Evolutionary conservation across 306 rosid genomes (phyloP).

Genomic region (Vachellia collinsii): DNA sequence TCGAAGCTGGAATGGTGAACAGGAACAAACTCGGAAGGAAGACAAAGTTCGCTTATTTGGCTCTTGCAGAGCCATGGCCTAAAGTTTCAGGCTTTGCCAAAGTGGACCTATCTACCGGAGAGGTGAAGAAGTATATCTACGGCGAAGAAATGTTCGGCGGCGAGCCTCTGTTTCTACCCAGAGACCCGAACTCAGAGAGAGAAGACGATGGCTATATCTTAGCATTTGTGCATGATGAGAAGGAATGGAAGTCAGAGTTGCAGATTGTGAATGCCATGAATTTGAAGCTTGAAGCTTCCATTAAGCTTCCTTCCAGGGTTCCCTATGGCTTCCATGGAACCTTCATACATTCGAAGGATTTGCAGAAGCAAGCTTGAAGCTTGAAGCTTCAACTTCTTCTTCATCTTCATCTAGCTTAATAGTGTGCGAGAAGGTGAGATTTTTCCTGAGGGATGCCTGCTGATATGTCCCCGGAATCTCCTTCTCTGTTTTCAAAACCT

Average conservation of each 20-base stretch:
- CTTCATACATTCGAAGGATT: conserved; percentile 65
- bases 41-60: conserved; percentile 73
- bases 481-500: conserved; percentile 42
- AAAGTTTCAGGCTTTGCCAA: conserved; percentile 93
- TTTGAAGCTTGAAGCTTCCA: conserved; percentile 71
- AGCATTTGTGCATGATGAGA: conserved; percentile 86
- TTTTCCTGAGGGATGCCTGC: conserved; percentile 83
- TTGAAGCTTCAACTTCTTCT: not conserved
- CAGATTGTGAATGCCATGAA: conserved; percentile 76
- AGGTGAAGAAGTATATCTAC: conserved; percentile 57
- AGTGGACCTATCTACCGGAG: conserved; percentile 67
- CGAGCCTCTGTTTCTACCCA: conserved; percentile 86
- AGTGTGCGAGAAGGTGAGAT: conserved; percentile 40
- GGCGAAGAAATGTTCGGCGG: conserved; percentile 78
- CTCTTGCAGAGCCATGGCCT: conserved; percentile 97
- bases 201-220: conserved; percentile 86
- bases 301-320: conserved; percentile 85
- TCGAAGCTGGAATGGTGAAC: conserved; percentile 98
- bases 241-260: conserved; percentile 77
- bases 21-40: conserved; percentile 73
- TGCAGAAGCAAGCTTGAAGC: conserved; percentile 57
- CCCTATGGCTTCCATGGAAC: conserved; percentile 98
- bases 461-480: conserved; percentile 81
- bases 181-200: conserved; percentile 38
- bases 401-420: not conserved